phyloP scores from a whole-genome alignment of 75 land plant species.

The Adiantum capillusveneris region DNA sequence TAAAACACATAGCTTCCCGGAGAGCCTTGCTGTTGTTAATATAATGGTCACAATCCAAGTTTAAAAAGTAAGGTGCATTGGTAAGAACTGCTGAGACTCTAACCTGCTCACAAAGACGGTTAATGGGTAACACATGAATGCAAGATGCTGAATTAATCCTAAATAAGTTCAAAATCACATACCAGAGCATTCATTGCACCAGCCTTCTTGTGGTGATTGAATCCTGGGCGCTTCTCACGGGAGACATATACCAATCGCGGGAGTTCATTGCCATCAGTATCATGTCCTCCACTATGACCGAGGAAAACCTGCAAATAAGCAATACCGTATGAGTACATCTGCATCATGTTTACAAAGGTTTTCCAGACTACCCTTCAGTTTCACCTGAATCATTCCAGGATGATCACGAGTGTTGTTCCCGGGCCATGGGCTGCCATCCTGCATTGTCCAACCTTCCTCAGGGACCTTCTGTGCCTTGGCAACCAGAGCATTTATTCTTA shows the following conservation, averaged over 20 bases:
- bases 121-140: background rate
- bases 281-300: constrained; percentile 22
- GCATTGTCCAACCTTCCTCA: constrained; percentile 24
- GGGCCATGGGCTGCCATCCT: constrained; percentile 21
- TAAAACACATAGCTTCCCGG: constrained; percentile 28
- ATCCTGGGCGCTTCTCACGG: constrained; percentile 32
- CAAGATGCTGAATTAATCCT: background rate
- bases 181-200: constrained; percentile 55
- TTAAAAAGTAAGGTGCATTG: constrained; percentile 32
- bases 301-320: constrained; percentile 25
- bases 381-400: constrained; percentile 25
- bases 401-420: constrained; percentile 19
- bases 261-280: constrained; percentile 17
- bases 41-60: constrained; percentile 36
- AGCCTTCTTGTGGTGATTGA: constrained; percentile 47
- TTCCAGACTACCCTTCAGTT: background rate
- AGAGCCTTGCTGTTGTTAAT: constrained; percentile 31
- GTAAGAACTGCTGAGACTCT: constrained; percentile 25
- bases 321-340: too few species aligned
- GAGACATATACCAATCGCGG: constrained; percentile 42
- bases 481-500: constrained; percentile 23
- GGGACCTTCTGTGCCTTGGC: constrained; percentile 22
- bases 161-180: background rate
- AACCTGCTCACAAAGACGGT: background rate
- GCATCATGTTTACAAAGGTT: too few species aligned